Conservation (phyloP, 208 protist genomes). For the Acanthamoeba royreba region DNA sequence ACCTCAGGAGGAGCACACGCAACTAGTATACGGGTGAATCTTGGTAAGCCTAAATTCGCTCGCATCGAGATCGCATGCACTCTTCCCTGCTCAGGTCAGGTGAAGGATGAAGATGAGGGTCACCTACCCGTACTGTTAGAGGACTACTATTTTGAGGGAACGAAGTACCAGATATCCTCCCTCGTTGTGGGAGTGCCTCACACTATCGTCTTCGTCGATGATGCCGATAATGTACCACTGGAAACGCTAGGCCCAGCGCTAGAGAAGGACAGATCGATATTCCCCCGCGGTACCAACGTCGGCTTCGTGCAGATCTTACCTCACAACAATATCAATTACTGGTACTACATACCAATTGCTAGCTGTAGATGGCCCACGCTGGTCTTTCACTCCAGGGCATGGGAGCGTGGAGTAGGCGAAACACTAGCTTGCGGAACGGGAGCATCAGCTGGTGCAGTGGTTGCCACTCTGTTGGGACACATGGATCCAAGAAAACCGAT, state of each 20-base stretch:
- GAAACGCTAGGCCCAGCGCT: neutral
- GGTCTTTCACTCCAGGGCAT: neutral
- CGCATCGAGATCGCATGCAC: neutral
- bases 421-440: neutral
- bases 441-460: neutral
- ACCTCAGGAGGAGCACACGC: neutral
- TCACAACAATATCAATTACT: neutral
- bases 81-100: neutral
- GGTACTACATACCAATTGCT: neutral
- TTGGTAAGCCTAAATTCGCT: neutral
- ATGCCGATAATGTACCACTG: neutral
- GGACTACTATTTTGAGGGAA: neutral
- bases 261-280: neutral
- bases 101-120: neutral
- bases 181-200: neutral
- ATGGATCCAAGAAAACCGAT: neutral
- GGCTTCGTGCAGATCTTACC: neutral
- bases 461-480: neutral
- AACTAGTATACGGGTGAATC: neutral
- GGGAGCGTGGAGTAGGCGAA: neutral
- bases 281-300: neutral
- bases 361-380: neutral
- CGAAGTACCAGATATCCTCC: neutral
- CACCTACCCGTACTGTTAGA: neutral
- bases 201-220: neutral